phyloP scores from a whole-genome alignment of 805 yeast species.

The Kockiozyma suomiensis region DNA sequence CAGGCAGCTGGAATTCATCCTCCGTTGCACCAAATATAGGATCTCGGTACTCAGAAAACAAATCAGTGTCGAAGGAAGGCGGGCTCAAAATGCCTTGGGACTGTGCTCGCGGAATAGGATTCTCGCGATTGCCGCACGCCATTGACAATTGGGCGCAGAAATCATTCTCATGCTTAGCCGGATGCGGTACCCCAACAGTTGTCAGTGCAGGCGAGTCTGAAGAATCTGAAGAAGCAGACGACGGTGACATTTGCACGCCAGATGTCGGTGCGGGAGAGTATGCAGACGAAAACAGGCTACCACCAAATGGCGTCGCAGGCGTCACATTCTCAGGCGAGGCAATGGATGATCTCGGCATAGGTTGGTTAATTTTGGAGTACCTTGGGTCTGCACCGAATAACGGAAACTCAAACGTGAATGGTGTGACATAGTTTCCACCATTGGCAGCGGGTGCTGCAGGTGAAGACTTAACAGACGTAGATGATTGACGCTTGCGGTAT shows the following conservation, averaged over 20 bases:
- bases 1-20: slow-evolving; percentile 41
- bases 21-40: slow-evolving; percentile 33
- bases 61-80: slow-evolving; percentile 39
- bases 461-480: slow-evolving; percentile 15
- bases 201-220: slow-evolving; percentile 14
- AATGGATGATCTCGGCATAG: slow-evolving; percentile 6
- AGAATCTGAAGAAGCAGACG: slow-evolving; percentile 18
- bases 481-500: slow-evolving; percentile 49
- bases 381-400: slow-evolving; percentile 44
- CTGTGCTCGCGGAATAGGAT: slow-evolving; percentile 61
- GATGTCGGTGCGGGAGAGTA: slow-evolving; percentile 2
- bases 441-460: slow-evolving; percentile 11
- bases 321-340: slow-evolving; percentile 5
- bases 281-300: slow-evolving; percentile 3
- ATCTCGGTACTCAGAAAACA: slow-evolving; percentile 38
- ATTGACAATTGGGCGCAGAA: slow-evolving; percentile 76
- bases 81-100: slow-evolving; percentile 37
- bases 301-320: neutral
- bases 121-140: slow-evolving; percentile 78
- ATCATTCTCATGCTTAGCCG: slow-evolving; percentile 52
- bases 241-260: slow-evolving; percentile 15
- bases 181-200: slow-evolving; percentile 10
- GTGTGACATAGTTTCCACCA: slow-evolving; percentile 22
- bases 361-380: neutral
- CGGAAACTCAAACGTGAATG: slow-evolving; percentile 60